Evolutionary conservation across 306 rosid species (phyloP), one percentile per base, ranked within the genome.

Genomic region (Quercus berberidifolia): DNA sequence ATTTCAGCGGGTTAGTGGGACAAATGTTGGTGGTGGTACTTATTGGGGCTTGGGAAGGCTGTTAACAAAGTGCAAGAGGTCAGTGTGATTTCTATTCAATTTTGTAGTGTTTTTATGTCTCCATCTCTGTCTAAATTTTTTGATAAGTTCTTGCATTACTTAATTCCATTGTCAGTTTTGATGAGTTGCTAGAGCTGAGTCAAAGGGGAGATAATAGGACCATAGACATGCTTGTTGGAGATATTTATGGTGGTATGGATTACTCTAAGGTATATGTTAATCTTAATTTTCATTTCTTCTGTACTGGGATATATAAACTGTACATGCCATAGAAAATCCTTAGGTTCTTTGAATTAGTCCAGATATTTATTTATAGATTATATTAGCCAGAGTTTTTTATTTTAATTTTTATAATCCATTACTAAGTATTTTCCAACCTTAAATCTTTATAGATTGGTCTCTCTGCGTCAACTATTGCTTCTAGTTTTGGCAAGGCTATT

Each of bases 11-110:
- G 86, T 96, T 72, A 96, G 99, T 83, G 99, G 99, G 62, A 96
- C 99, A 82, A 96, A 96, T 88, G 99, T 96, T 78, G 99, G 99
- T 83, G 99, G 99, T 10, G 99, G 99, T 67, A 96, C 99, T 58
- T 96, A 96, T 46, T 96, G 99, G 98, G 99, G 99, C 43, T 83
- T 96, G 89, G 99, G 99, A 80, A 91, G 89, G 86, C 87, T 96
- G 78, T 82, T 96, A 83, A 96, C 99, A 52, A 96, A 93, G 86
- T 93, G 99, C 98, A 93, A 91, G 77, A 96, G 97, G 99, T 92
- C 77, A 54, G 46, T 55, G 7, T 19, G 18, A 81, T 74, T 80
- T 71, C 78, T 31, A 55, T 62, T 55, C 35, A n/a, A 57, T 71
- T 77, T 23, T 5, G 55, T 74, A 38, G 72, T 19, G 21, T 76